phyloP scores from a whole-genome alignment of 768 basidiomycete species.

The Clitopilus hobsonii region DNA sequence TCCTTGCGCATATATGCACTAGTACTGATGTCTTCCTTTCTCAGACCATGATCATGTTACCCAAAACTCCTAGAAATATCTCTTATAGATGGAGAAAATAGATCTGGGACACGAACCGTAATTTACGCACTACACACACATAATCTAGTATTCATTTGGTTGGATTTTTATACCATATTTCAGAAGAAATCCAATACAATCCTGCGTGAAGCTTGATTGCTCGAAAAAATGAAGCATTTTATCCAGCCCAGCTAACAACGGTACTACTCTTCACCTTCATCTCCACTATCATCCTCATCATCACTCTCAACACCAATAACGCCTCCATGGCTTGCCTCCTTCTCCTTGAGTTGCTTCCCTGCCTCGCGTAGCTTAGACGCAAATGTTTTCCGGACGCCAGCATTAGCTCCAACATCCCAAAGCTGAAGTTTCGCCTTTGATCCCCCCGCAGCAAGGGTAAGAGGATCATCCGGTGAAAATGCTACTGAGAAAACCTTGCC shows the following conservation, averaged over 20 bases:
- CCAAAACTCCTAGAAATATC: conserved; percentile 62
- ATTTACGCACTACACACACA: not conserved
- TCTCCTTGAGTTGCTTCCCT: conserved; percentile 65
- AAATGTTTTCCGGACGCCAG: conserved; percentile 80
- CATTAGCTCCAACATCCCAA: conserved; percentile 90
- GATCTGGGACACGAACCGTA: not conserved
- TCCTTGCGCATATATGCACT: not conserved
- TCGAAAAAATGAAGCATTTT: no score
- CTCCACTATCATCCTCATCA: conserved; percentile 57
- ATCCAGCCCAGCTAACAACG: no score
- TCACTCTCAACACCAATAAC: conserved; percentile 67
- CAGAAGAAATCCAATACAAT: not conserved
- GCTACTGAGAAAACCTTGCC: conserved; percentile 93
- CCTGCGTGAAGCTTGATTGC: no score
- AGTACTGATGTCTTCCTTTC: not conserved
- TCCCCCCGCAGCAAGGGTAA: conserved; percentile 91
- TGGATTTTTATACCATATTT: conserved; percentile 1
- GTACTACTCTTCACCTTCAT: conserved; percentile 30
- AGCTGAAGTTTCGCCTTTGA: conserved; percentile 92
- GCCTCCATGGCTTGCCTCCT: conserved; percentile 48
- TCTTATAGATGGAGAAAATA: conserved; percentile 61
- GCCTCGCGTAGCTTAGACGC: conserved; percentile 70
- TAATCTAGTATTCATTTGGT: not conserved
- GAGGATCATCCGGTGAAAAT: conserved; percentile 92
- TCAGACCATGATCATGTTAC: conserved; percentile 93